Base-by-base conservation (phyloP, 108 stramenopile genomes). In the Seminavis robusta region DNA sequence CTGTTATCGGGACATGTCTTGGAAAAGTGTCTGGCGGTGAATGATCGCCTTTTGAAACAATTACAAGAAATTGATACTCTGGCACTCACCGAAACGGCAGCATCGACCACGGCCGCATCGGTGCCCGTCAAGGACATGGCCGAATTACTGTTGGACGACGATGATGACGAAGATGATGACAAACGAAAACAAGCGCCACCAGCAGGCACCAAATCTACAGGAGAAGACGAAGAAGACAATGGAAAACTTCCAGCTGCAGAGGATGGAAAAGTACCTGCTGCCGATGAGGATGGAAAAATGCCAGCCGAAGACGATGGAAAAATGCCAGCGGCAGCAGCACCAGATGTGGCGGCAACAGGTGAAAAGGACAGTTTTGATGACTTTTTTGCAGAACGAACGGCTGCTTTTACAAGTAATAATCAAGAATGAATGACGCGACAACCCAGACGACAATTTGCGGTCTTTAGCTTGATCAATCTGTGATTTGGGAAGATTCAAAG, bases 41-140 rank as follows among this genome's bases (percentile, higher is more conserved):
- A 94, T 50, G 92, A 94, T 61, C 71, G 67, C 11, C 52, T 94
- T 46, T 65, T 71, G 28, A 82, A 76, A 54, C 30, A 74, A 16
- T 47, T 94, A 56, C 62, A 47, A 17, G 70, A 75, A 19, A 48
- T 81, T 34, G 74, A 81, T 24, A 63, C 69, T 3, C 33, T 38
- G 21, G 45, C 65, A 0, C n/a, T 71, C 39, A 65, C 63, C 17
- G 79, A 74, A 60, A 61, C 73, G 2, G 20, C 65, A 9, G 79
- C 79, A 0, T 42, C 57, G n/a, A 71, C 73, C 1, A 71, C 79
- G 0, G 63, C 66, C 1, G 73, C 79, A 4, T 46, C 60, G 17
- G 56, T 68, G 25, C 17, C 53, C 10, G 20, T 7, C 25, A 46
- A 28, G 8, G 19, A n/a, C 31, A 34, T 27, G 10, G 28, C 11